Evolutionary conservation across 257 asterid genomes (phyloP).

Genomic region (Solanum okadae): DNA sequence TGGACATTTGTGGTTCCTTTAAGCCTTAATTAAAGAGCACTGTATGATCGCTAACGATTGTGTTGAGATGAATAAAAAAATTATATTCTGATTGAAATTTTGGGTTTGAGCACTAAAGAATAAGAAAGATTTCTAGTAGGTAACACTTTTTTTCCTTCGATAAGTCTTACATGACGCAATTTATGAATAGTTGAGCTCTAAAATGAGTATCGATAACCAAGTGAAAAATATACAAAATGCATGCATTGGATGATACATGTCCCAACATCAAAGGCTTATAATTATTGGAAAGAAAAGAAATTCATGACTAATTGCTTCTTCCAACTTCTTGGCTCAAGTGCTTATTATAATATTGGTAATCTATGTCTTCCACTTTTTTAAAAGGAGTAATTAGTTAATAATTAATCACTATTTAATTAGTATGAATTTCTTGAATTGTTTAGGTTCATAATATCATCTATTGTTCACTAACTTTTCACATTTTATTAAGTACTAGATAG

Average conservation of each 20-base stretch:
- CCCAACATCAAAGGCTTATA: background rate
- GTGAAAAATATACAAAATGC: background rate
- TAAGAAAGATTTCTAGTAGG: background rate
- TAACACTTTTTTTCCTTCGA: background rate
- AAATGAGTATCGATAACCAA: background rate
- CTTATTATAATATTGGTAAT: background rate
- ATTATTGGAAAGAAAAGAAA: background rate
- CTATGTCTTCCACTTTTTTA: background rate
- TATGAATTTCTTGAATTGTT: background rate
- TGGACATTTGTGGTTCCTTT: background rate
- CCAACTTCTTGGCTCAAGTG: background rate
- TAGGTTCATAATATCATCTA: background rate
- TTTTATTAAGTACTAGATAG: background rate
- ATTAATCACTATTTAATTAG: background rate
- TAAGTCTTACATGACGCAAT: background rate
- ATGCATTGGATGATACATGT: background rate
- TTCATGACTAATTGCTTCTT: background rate
- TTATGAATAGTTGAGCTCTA: background rate
- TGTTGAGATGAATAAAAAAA: background rate
- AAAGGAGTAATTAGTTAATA: background rate
- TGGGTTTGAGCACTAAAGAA: background rate
- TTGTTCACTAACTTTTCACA: background rate
- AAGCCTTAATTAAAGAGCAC: background rate
- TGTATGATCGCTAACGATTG: background rate
- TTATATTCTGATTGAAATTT: background rate